Conservation (phyloP, 2,329 filamentous ascomycete species). For the Pseudogymnoascus sp. region DNA sequence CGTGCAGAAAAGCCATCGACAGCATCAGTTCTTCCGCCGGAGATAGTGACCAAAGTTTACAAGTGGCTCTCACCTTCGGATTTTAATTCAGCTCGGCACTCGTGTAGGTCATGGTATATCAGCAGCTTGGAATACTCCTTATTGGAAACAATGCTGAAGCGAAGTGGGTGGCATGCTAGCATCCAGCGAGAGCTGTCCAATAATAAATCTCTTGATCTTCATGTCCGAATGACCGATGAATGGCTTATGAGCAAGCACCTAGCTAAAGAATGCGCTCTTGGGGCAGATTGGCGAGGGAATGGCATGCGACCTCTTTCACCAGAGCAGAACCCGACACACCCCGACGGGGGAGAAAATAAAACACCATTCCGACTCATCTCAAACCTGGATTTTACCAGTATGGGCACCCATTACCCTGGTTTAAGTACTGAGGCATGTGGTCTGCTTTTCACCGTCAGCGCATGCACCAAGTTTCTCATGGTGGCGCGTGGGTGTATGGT, state of each 20-base stretch:
- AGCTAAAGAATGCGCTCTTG: slow-evolving; percentile 35
- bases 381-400: slow-evolving; percentile 32
- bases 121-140: slow-evolving; percentile 46
- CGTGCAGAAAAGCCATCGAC: not conserved
- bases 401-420: slow-evolving; percentile 25
- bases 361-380: slow-evolving; percentile 31
- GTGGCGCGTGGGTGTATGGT: slow-evolving; percentile 47
- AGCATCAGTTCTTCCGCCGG: slow-evolving; percentile 23
- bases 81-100: slow-evolving; percentile 54
- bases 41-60: slow-evolving; percentile 35
- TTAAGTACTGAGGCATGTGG: slow-evolving; percentile 18
- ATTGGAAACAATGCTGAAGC: slow-evolving; percentile 45
- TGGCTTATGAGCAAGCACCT: slow-evolving; percentile 37
- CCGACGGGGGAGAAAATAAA: not conserved
- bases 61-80: slow-evolving; percentile 30
- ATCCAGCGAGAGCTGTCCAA: slow-evolving; percentile 28
- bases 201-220: slow-evolving; percentile 16
- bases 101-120: slow-evolving; percentile 53
- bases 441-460: slow-evolving; percentile 38
- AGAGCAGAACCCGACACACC: not conserved
- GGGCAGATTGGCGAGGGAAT: slow-evolving; percentile 25
- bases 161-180: slow-evolving; percentile 47
- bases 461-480: slow-evolving; percentile 51
- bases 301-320: slow-evolving; percentile 18
- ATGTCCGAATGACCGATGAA: slow-evolving; percentile 19